Percentiles rank a stretch among this genome's conserved stretches.
Conservation (phyloP, 1,139 yeast genomes). For the Casaregolazyma lundiana region DNA sequence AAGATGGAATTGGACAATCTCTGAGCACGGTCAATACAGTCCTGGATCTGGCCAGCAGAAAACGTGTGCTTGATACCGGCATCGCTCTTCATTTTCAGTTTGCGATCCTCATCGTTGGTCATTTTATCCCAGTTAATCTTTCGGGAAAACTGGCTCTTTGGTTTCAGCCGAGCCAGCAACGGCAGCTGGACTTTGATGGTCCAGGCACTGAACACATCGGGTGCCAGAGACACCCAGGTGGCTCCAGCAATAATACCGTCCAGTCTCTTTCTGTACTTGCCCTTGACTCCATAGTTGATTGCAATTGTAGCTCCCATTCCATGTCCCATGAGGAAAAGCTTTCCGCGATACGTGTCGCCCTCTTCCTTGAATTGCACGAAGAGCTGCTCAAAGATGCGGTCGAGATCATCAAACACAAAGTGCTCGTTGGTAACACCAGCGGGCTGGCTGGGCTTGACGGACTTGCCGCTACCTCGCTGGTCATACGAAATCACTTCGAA, state of each 20-base stretch:
- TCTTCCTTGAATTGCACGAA: not conserved
- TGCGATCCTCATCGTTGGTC: conserved; percentile 45
- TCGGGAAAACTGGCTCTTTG: conserved; percentile 54
- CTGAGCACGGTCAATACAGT: conserved; percentile 62
- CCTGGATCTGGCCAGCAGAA: conserved; percentile 52
- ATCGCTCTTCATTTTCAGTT: conserved; percentile 25
- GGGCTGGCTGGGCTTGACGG: conserved; percentile 46
- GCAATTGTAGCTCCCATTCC: conserved; percentile 95
- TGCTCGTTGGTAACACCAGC: conserved; percentile 66
- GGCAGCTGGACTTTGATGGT: conserved; percentile 46
- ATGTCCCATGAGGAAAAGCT: conserved; percentile 66
- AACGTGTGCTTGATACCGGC: conserved; percentile 39
- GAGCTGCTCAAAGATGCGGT: conserved; percentile 46
- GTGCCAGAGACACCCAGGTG: conserved; percentile 61
- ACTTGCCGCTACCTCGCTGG: conserved; percentile 85
- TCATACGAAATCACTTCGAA: conserved; percentile 74
- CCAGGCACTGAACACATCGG: conserved; percentile 51
- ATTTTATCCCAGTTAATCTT: conserved; percentile 51
- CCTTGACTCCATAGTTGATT: conserved; percentile 68
- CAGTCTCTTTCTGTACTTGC: conserved; percentile 51
- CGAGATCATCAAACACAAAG: conserved; percentile 63
- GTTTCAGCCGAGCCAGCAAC: conserved; percentile 45
- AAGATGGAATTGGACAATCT: conserved; percentile 42
- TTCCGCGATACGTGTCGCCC: conserved; percentile 22
- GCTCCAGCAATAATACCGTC: conserved; percentile 58